phyloP scores from a whole-genome alignment of 2,329 filamentous ascomycete species.

The Epichloe sp. region DNA sequence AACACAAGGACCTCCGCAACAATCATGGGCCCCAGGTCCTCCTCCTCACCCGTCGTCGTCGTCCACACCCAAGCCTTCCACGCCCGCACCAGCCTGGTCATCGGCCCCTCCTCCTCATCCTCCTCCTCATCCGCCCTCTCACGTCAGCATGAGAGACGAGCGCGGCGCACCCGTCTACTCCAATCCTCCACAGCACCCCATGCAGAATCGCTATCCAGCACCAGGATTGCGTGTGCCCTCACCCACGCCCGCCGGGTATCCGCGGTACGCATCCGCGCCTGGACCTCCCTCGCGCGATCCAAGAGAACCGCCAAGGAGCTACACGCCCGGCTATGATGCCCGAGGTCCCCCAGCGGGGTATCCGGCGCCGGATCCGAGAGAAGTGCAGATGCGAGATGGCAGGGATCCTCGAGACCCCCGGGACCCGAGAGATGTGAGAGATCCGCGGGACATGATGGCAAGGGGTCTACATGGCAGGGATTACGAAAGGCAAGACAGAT shows the following conservation, averaged over 20 bases:
- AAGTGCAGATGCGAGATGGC: constrained; percentile 19
- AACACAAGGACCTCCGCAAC: constrained; percentile 20
- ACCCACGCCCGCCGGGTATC: constrained; percentile 26
- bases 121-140: constrained; percentile 23
- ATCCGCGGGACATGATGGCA: constrained; percentile 28
- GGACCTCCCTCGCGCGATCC: constrained; percentile 29
- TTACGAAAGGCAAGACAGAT: constrained; percentile 32
- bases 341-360: constrained; percentile 27
- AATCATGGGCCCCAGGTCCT: constrained; percentile 16
- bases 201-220: constrained; percentile 25
- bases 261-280: constrained; percentile 31
- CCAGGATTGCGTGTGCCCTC: constrained; percentile 26
- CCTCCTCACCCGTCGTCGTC: constrained; percentile 16
- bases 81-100: constrained; percentile 20
- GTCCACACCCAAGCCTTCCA: constrained; percentile 19
- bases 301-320: constrained; percentile 29
- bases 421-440: constrained; percentile 19
- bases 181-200: constrained; percentile 21
- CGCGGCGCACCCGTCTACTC: constrained; percentile 23
- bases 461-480: constrained; percentile 32
- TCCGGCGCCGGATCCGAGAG: constrained; percentile 19
- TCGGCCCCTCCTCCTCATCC: constrained; percentile 19
- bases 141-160: constrained; percentile 25
- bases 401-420: constrained; percentile 12
- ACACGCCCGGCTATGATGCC: constrained; percentile 33